Conservation (phyloP, 2,329 filamentous ascomycete genomes). For the Bipolaris bicolor region DNA sequence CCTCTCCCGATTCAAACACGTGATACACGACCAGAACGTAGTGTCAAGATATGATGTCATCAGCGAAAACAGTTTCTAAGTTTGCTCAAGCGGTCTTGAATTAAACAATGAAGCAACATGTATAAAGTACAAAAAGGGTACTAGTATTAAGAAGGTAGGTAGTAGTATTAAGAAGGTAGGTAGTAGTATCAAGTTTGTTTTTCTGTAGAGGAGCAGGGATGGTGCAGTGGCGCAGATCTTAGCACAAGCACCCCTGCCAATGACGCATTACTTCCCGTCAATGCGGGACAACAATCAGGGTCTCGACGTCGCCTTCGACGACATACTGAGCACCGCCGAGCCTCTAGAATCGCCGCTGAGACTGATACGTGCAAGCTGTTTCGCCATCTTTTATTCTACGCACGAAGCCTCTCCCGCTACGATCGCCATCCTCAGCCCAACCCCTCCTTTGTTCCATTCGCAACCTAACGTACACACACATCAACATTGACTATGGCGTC, state of each 20-base stretch:
- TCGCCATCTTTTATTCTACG: neutral
- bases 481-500: conserved; percentile 31
- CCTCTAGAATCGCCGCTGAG: conserved; percentile 14
- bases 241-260: conserved; percentile 32
- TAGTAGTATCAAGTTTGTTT: neutral
- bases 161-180: neutral
- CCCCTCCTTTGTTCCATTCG: neutral
- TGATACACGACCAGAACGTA: neutral
- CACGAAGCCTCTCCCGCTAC: neutral
- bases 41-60: neutral
- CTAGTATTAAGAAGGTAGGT: neutral
- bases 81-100: neutral
- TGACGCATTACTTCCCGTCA: conserved; percentile 34
- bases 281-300: conserved; percentile 29
- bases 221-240: conserved; percentile 5
- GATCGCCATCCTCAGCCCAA: neutral
- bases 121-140: too few species aligned
- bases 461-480: neutral
- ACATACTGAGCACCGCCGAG: conserved; percentile 30
- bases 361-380: conserved; percentile 9
- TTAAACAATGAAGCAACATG: neutral
- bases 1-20: neutral
- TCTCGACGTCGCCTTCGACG: conserved; percentile 28
- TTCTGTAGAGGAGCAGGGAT: neutral
- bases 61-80: too few species aligned